Evolutionary conservation across 148 eudicot species (phyloP), one percentile per base, ranked within the genome.

Genomic region (Vaccinium myrtillus): DNA sequence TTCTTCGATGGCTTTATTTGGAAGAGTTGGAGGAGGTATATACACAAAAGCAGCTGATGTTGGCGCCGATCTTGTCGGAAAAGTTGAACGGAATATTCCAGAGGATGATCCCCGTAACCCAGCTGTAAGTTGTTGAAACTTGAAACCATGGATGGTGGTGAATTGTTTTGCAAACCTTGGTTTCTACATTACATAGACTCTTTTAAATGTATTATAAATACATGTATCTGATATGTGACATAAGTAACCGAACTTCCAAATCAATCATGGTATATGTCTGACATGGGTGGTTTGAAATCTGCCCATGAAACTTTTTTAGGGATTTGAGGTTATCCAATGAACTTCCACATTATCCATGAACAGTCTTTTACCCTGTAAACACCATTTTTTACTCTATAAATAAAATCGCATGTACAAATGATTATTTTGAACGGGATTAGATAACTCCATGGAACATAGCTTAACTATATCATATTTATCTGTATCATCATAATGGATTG

Each of bases 61-160:
- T 81, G 83, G 83, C 25, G 83, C 83, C 8, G 84, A 67, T 21
- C 48, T 82, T 53, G 84, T 82, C 0, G 84, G 84, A 53, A 82
- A 82, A 82, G 84, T 82, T 69, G 84, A 82, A 51, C 15, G 19
- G 21, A 82, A 82, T 69, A 82, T 82, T 1, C 84, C 84, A 1
- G 84, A 82, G 21, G 84, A 82, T 82, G 84, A 82, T 82, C 84
- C 84, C 21, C 84, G 84, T 50, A 82, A 82, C 77, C 84, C 84
- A 16, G 84, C 84, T 50, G 84, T 82, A 69, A 81, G n/a, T 81
- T 67, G 2, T 69, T 70, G 54, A 65, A 65, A 65, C 13, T 9
- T 65, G 32, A 65, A 77, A 77, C 10, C 79, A n/a, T n/a, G n/a
- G n/a, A 51, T 21, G 54, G 25, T 48, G 30, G 54, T 46, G 54